Base-by-base conservation (phyloP, 2,329 filamentous ascomycete species). In the Tolypocladium ophioglossoides region DNA sequence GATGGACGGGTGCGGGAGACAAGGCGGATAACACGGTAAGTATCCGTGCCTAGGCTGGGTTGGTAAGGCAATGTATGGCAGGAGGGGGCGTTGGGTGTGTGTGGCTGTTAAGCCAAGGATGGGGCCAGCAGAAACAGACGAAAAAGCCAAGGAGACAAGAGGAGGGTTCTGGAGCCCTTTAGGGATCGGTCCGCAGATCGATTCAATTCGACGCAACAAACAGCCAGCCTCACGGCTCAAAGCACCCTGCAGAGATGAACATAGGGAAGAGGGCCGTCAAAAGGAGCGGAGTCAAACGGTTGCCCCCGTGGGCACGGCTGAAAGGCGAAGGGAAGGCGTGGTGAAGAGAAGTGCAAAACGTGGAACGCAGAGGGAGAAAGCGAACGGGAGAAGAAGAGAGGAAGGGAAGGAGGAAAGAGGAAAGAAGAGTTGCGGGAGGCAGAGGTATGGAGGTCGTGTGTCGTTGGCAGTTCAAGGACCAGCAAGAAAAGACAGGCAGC, bases 31-130 rank as follows among this genome's bases (percentile, higher is more conserved):
- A 16, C 34, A 24, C 32, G 14, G 48, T 22, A 27, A 20, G 32
- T 20, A 24, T 24, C 3, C n/a, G n/a, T n/a, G n/a, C n/a, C n/a
- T n/a, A 27, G 41, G 41, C 8, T 47, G 44, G 27, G 44, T n/a
- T 30, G 24, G 44, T 27, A 16, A 47, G 27, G 49, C 24, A 30
- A 14, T 16, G 34, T 39, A 37, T 39, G 22, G 49, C 22, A 39
- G 49, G 37, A 38, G 49, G 34, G 49, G 37, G 49, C 14, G 35
- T 20, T 18, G 34, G 30, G 32, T 9, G 12, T 18, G 47, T 30
- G 49, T 51, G 49, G 35, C 30, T 51, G 49, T 51, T 12, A 11
- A 51, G 49, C 49, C 49, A 51, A 51, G 49, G 14, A 51, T 51
- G 49, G 20, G 32, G 14, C 49, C 35, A n/a, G 49, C 49, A 51